phyloP scores from a whole-genome alignment of 1,284 basidiomycete genomes.

The Sporisorium exsertum region DNA sequence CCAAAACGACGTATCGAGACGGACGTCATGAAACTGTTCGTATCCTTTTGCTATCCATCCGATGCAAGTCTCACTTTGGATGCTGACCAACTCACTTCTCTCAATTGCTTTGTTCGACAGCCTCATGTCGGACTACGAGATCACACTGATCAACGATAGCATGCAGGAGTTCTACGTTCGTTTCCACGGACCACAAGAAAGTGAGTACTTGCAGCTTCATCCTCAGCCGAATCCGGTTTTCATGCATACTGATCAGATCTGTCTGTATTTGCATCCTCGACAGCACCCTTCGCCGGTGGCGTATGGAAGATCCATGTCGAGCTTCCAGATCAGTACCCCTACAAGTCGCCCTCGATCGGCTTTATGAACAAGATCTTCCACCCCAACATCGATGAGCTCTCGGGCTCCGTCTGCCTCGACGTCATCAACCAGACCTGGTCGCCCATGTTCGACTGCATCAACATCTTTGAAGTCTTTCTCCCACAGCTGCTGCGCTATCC shows the following conservation, averaged over 20 bases:
- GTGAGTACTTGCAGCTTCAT: slow-evolving; percentile 73
- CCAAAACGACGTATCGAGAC: slow-evolving; percentile 96
- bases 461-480: slow-evolving; percentile 98
- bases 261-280: not conserved
- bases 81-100: not conserved
- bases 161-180: slow-evolving; percentile 99
- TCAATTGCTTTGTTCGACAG: slow-evolving; percentile 16
- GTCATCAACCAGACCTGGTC: slow-evolving; percentile 65
- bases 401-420: slow-evolving; percentile 62
- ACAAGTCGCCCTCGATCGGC: slow-evolving; percentile 97
- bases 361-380: slow-evolving; percentile 99
- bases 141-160: slow-evolving; percentile 95
- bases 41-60: slow-evolving; percentile 28
- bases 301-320: slow-evolving; percentile 99
- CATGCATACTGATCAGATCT: slow-evolving; percentile 1
- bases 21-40: slow-evolving; percentile 98
- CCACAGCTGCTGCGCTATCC: slow-evolving; percentile 96
- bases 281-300: slow-evolving; percentile 94
- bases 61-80: not conserved
- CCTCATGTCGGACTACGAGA: slow-evolving; percentile 74
- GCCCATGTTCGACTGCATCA: slow-evolving; percentile 84
- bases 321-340: slow-evolving; percentile 98
- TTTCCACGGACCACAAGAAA: slow-evolving; percentile 93
- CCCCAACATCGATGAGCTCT: slow-evolving; percentile 95
- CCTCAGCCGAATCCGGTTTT: too few species aligned